These are phyloP conservation scores for Alectoria sarmentosa DNA, from an alignment of 495 filamentous ascomycete genomes.

Conservation along the genomic window DNA sequence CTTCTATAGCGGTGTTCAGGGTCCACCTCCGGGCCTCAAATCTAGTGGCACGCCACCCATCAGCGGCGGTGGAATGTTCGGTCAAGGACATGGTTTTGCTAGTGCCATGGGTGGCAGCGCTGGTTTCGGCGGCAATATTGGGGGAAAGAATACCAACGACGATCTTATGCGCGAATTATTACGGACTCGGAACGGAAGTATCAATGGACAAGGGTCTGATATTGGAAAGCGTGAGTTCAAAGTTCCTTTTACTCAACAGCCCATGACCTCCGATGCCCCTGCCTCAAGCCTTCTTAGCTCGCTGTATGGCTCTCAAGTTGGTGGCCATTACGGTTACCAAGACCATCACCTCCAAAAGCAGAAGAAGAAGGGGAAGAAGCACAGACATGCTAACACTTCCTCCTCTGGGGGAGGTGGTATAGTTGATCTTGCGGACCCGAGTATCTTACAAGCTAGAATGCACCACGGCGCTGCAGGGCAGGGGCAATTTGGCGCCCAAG, in stretches of 20 bases:
- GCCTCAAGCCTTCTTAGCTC: slow-evolving; percentile 79
- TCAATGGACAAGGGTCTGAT: slow-evolving; percentile 61
- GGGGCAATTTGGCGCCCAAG: slow-evolving; percentile 82
- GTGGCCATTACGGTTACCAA: slow-evolving; percentile 76
- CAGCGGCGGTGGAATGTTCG: slow-evolving; percentile 66
- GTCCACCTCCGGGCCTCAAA: slow-evolving; percentile 92
- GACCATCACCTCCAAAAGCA: slow-evolving; percentile 82
- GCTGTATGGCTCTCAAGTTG: slow-evolving; percentile 82
- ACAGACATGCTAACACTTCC: slow-evolving; percentile 99
- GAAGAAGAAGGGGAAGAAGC: slow-evolving; percentile 99
- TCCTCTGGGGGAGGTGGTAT: slow-evolving; percentile 94
- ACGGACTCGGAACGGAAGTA: slow-evolving; percentile 48
- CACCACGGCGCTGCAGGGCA: slow-evolving; percentile 84
- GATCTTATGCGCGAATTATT: slow-evolving; percentile 77
- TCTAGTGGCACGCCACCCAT: slow-evolving; percentile 87
- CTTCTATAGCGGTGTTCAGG: slow-evolving; percentile 63
- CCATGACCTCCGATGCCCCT: slow-evolving; percentile 80
- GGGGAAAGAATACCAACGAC: slow-evolving; percentile 64
- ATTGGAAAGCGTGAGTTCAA: slow-evolving; percentile 90
- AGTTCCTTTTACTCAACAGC: slow-evolving; percentile 75
- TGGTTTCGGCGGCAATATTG: slow-evolving; percentile 56
- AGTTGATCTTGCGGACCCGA: slow-evolving; percentile 99
- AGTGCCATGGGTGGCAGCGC: slow-evolving; percentile 54
- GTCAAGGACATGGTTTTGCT: slow-evolving; percentile 68
- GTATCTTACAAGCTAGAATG: slow-evolving; percentile 97